Evolutionary conservation across 169 alveolate species (phyloP).

Genomic region (Plasmodium inui): DNA sequence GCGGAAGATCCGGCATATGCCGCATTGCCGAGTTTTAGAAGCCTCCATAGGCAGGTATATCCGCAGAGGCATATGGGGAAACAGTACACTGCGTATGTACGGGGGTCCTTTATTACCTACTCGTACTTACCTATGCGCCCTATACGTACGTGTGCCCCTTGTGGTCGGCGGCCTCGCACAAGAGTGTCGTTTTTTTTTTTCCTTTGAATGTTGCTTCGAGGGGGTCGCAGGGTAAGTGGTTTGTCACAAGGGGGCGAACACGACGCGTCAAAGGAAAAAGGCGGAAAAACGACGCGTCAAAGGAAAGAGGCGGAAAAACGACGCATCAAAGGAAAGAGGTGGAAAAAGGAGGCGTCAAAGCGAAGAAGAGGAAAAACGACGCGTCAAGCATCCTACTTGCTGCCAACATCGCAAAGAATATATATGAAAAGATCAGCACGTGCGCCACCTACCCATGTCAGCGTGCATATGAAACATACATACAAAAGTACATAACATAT

Average conservation of each 20-base stretch:
- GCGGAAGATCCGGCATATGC: neutral
- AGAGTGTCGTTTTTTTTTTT: neutral
- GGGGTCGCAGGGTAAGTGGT: neutral
- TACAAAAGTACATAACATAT: neutral
- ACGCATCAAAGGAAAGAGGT: too few species aligned
- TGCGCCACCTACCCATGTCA: neutral
- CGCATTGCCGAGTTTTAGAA: neutral
- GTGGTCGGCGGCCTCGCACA: neutral
- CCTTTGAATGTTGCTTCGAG: neutral
- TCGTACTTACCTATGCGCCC: neutral
- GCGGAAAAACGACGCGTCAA: neutral
- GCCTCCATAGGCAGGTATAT: too few species aligned
- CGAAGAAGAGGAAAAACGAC: neutral
- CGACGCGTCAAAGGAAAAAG: neutral
- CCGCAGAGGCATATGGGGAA: neutral
- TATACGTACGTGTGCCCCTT: neutral
- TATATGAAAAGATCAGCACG: neutral
- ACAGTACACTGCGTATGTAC: neutral
- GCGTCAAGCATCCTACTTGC: neutral
- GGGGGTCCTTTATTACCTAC: neutral
- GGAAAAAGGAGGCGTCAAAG: neutral
- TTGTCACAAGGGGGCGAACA: neutral
- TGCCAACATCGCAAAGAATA: neutral
- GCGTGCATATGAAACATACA: neutral
- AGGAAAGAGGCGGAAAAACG: neutral